phyloP scores from a whole-genome alignment of 352 stramenopile species.

The Phytophthora constricta region DNA sequence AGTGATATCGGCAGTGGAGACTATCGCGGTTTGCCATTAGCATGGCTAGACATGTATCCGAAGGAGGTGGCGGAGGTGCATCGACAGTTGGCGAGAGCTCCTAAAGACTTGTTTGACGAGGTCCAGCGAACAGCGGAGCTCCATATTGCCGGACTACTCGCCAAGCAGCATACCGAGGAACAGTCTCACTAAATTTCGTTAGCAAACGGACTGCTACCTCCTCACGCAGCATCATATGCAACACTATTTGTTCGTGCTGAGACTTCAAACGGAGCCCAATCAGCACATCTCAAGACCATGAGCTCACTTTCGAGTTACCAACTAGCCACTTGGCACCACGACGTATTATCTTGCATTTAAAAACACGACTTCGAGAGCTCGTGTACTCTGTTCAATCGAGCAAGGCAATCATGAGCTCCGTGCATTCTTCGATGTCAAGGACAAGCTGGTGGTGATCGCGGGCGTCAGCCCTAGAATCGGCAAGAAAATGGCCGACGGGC shows the following conservation, averaged over 20 bases:
- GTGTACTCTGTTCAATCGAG: no score
- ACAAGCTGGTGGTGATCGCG: constrained; percentile 91
- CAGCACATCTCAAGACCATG: no score
- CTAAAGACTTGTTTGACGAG: constrained; percentile 52
- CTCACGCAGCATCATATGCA: no score
- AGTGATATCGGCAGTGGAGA: constrained; percentile 1
- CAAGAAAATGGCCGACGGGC: constrained; percentile 95
- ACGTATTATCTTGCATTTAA: no score
- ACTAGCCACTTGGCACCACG: no score
- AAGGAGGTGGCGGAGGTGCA: constrained; percentile 44
- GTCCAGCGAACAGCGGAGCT: constrained; percentile 62
- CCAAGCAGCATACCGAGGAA: constrained; percentile 11
- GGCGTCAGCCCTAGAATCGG: constrained; percentile 94
- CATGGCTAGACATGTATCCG: constrained; percentile 65
- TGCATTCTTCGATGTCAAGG: constrained; percentile 55
- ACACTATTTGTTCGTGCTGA: no score
- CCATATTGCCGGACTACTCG: constrained; percentile 49
- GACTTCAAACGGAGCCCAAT: no score
- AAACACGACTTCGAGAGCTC: no score
- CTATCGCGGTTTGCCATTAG: constrained; percentile 21
- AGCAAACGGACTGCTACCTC: no score
- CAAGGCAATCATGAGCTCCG: constrained; percentile 25
- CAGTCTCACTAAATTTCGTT: no score
- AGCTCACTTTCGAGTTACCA: no score
- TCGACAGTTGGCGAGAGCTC: constrained; percentile 34